phyloP scores from a whole-genome alignment of 345 rosid genomes.

The Gossypium raimondii region DNA sequence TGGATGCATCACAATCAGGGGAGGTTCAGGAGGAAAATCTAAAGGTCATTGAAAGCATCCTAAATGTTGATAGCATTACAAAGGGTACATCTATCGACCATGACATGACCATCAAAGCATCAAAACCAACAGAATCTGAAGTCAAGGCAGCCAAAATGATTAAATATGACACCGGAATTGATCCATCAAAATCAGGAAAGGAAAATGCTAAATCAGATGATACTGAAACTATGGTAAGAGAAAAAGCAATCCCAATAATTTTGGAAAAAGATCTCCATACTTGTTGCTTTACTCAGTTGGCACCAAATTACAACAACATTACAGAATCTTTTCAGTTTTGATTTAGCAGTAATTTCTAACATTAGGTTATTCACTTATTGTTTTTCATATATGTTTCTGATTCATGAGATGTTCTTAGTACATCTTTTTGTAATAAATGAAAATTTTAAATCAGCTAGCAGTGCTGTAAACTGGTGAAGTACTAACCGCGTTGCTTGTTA shows the following conservation, averaged over 20 bases:
- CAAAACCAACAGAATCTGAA: constrained; percentile 19
- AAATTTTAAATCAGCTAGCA: neutral
- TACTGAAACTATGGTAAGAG: constrained; percentile 16
- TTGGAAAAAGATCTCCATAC: neutral
- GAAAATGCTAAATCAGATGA: constrained; percentile 3
- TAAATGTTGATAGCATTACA: neutral
- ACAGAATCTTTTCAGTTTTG: neutral
- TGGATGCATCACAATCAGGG: neutral
- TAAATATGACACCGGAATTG: constrained; percentile 6
- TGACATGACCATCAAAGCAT: neutral
- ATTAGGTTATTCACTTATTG: neutral
- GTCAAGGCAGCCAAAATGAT: constrained; percentile 3
- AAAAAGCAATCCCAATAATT: constrained; percentile 14
- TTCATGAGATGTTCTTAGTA: too few species aligned
- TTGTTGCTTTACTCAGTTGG: neutral
- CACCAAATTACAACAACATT: neutral
- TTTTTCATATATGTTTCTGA: neutral
- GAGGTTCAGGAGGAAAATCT: neutral
- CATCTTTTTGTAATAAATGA: neutral
- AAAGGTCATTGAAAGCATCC: constrained; percentile 4
- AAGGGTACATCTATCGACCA: neutral
- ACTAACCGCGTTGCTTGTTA: constrained; percentile 14
- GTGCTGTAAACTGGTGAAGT: neutral
- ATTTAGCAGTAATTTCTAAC: neutral
- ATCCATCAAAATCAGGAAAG: constrained; percentile 14